Evolutionary conservation across 176 grass and related monocot species (phyloP), one percentile per base, ranked within the genome.

Genomic region (Ananas comosus): DNA sequence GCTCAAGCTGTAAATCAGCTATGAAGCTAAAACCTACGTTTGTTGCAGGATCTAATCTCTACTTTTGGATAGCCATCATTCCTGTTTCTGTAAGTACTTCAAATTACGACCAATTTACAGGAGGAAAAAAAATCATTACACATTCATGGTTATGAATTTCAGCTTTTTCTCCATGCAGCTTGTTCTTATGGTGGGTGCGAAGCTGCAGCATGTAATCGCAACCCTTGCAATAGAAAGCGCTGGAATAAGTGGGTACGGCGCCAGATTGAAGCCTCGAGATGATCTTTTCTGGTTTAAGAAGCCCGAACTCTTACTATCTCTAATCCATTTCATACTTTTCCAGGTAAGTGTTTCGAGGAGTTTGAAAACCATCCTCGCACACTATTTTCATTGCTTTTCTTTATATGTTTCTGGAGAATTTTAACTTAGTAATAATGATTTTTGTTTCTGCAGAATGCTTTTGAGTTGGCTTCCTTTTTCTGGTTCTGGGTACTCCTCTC

Each of bases 261-360:
- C 74, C 49, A 91, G 70, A 66, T 85, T 92, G 88, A 85, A 70
- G 54, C 94, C 87, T 21, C 77, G 89, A 57, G 89, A 99, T 65
- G 87, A 93, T 85, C 84, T 99, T 11, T 99, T 99, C 73, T 99
- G 94, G 94, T 93, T 99, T 67, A 99, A 99, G 82, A 99, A 99
- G 78, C 89, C 89, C 66, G 87, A 93, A 54, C 82, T 99, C 67
- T 74, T 99, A 64, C 59, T 99, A 71, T 82, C 86, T 74, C 57
- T 99, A 63, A 99, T 99, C 64, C 94, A 99, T 78, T 99, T 99
- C 70, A 82, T 93, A 75, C 89, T 99, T 70, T 93, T 99, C 70
- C 87, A 99, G 80, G 94, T 99, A 77, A 19, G 52, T 70, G 2
- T 68, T 49, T 51, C 49, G 56, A 57, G 1, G 66, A 58, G 72